phyloP scores from a whole-genome alignment of 2,329 filamentous ascomycete genomes.

The Penicillium corylophilum region DNA sequence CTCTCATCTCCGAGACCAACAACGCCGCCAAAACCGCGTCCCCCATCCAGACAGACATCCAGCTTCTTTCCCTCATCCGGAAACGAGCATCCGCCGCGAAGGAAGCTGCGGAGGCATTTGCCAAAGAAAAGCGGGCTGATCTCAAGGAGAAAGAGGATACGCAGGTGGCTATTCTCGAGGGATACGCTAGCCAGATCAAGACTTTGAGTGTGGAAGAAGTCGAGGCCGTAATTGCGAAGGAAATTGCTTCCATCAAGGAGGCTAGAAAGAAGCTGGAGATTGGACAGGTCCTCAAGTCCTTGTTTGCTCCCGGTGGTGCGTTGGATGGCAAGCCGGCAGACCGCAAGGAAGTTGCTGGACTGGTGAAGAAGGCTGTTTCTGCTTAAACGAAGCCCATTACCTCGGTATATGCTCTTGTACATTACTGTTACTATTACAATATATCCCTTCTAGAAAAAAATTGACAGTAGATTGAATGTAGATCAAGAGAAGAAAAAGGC shows the following conservation, averaged over 20 bases:
- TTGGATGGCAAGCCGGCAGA: slow-evolving; percentile 47
- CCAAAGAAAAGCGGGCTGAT: slow-evolving; percentile 42
- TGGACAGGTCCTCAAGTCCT: slow-evolving; percentile 43
- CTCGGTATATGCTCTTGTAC: slow-evolving; percentile 15
- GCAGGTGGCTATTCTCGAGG: slow-evolving; percentile 45
- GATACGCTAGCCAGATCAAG: slow-evolving; percentile 45
- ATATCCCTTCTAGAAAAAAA: background rate
- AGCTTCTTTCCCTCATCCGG: slow-evolving; percentile 47
- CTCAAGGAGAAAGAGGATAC: slow-evolving; percentile 47
- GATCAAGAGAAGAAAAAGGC: slow-evolving; percentile 35
- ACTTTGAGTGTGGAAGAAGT: slow-evolving; percentile 45
- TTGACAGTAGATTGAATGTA: slow-evolving; percentile 6
- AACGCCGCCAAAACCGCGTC: slow-evolving; percentile 48
- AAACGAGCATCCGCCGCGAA: slow-evolving; percentile 42
- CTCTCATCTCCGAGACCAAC: slow-evolving; percentile 51
- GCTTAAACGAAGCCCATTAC: slow-evolving; percentile 2
- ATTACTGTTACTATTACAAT: slow-evolving; percentile 23
- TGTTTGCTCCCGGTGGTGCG: slow-evolving; percentile 42
- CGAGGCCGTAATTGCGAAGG: slow-evolving; percentile 34
- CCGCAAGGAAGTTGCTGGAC: slow-evolving; percentile 40
- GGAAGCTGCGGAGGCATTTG: slow-evolving; percentile 44
- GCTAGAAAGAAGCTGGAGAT: slow-evolving; percentile 37
- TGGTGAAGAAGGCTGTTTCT: slow-evolving; percentile 39
- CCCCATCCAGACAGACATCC: slow-evolving; percentile 48
- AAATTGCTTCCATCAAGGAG: slow-evolving; percentile 36